Evolutionary conservation across 1,139 yeast species (phyloP).

Genomic region (Hemisphaericaspora subhashii): DNA sequence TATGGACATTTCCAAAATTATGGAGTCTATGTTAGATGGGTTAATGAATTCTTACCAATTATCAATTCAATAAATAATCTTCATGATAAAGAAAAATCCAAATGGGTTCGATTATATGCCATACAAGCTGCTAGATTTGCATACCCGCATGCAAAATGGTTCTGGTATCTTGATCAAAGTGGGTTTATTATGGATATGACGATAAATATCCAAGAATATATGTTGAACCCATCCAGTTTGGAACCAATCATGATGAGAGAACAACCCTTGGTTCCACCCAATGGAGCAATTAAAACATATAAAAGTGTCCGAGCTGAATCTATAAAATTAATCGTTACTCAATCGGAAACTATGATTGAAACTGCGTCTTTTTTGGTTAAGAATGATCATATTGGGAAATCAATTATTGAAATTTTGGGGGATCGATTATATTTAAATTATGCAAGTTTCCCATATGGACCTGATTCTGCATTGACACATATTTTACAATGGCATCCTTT

Average conservation of each 20-base stretch:
- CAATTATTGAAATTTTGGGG: constrained; percentile 73
- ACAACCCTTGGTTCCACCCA: constrained; percentile 67
- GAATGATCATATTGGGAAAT: constrained; percentile 63
- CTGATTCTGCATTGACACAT: constrained; percentile 74
- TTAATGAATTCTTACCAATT: constrained; percentile 72
- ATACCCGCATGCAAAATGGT: constrained; percentile 79
- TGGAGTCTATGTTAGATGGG: constrained; percentile 81
- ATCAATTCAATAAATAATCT: constrained; percentile 45
- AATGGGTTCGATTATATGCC: constrained; percentile 61
- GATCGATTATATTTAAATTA: constrained; percentile 70
- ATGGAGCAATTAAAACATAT: constrained; percentile 70
- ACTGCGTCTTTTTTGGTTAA: constrained; percentile 67
- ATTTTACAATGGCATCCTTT: constrained; percentile 93
- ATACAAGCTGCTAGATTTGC: constrained; percentile 84
- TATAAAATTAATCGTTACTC: constrained; percentile 64
- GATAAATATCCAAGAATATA: constrained; percentile 54
- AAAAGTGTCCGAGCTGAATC: constrained; percentile 54
- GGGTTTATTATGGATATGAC: constrained; percentile 67
- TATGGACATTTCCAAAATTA: constrained; percentile 74
- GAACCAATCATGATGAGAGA: constrained; percentile 61
- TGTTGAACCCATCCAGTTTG: constrained; percentile 57
- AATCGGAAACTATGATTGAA: constrained; percentile 58
- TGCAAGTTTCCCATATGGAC: constrained; percentile 57
- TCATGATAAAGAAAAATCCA: constrained; percentile 33
- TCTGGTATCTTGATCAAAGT: constrained; percentile 81